Percentiles rank a stretch among this genome's conserved stretches.
These are phyloP conservation scores for Nemophila menziesii DNA, from an alignment of 257 asterid genomes.

Conservation along the genomic window DNA sequence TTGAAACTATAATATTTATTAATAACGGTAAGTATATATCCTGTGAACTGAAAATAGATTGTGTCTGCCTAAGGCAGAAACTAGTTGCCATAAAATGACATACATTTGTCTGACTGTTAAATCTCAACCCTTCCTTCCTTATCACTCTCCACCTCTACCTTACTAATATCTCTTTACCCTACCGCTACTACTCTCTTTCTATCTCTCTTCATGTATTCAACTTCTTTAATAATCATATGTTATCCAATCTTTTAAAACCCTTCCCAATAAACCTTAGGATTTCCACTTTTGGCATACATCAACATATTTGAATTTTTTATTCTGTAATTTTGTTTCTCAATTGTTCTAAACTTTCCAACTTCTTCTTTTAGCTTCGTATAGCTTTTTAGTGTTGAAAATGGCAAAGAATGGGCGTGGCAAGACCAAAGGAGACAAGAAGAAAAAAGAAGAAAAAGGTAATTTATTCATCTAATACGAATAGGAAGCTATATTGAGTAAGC, in stretches of 20 bases:
- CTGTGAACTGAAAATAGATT: too few species aligned
- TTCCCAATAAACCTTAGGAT: slow-evolving; percentile 23
- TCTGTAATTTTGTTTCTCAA: background rate
- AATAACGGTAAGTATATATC: too few species aligned
- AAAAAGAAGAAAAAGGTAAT: slow-evolving; percentile 83
- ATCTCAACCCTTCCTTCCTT: slow-evolving; percentile 97
- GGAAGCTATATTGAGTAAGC: background rate
- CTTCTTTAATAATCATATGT: slow-evolving; percentile 18
- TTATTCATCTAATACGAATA: too few species aligned
- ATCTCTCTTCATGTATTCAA: slow-evolving; percentile 6
- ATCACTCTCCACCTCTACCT: slow-evolving; percentile 39
- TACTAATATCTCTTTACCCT: slow-evolving; percentile 7
- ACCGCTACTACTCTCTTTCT: slow-evolving; percentile 6
- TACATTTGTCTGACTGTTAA: slow-evolving; percentile 52
- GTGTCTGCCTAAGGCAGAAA: slow-evolving; percentile 28
- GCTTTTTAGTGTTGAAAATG: slow-evolving; percentile 36
- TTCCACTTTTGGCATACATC: slow-evolving; percentile 1
- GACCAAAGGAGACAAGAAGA: slow-evolving; percentile 87
- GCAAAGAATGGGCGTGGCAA: slow-evolving; percentile 90
- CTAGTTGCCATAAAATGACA: slow-evolving; percentile 58
- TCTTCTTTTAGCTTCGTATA: slow-evolving; percentile 10
- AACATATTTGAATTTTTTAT: background rate
- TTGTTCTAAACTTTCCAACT: background rate
- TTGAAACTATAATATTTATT: too few species aligned
- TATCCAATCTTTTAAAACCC: slow-evolving; percentile 20